Evolutionary conservation across 2,329 filamentous ascomycete genomes (phyloP), one percentile per base, ranked within the genome.

Genomic region (Trichoderma arundinaceum): DNA sequence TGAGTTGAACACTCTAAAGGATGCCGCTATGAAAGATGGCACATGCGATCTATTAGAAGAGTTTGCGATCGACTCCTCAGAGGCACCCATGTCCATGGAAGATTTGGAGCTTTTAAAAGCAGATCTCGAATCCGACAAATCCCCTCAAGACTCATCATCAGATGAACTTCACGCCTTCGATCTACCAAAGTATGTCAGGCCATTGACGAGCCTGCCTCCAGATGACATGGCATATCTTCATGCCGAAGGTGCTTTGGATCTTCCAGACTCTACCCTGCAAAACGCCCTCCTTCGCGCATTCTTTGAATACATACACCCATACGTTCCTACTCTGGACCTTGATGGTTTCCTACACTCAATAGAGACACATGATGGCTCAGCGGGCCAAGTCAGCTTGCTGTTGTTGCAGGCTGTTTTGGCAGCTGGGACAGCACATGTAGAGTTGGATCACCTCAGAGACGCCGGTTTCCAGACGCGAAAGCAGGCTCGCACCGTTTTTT

Each of bases 341-440:
- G 60, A 63, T 44, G 49, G 38, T 5, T 63, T 63, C 6, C 1
- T 63, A 12, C 60, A 63, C 15, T 53, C 39, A 9, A 46, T 63
- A 46, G 60, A 54, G 33, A 54, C 60, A 17, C 48, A 53, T 2
- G 60, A 63, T 32, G 60, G 60, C 5, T 63, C 60, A 2, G 60
- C 60, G 6, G 60, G 60, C 8, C 60, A 63, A 12, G 49, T 63
- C 3, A 63, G 60, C 39, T 19, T 63, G 39, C 17, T 63, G 32
- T 17, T 63, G 13, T 38, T 63, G 41, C 60, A 63, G 39, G 49
- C 60, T 8, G 60, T 54, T 1, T 32, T 63, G 9, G 60, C 60
- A n/a, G 60, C 60, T 12, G 60, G 60, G 13, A 63, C 60, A 8
- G 60, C 60, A 33, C 60, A 63, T 39, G 60, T 63, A 39, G 60